A percentile compares a stretch with the other conserved stretches of the same genome.
These are phyloP conservation scores for Staphylotrichum longicolle DNA, from an alignment of 495 filamentous ascomycete genomes.

Conservation along the genomic window DNA sequence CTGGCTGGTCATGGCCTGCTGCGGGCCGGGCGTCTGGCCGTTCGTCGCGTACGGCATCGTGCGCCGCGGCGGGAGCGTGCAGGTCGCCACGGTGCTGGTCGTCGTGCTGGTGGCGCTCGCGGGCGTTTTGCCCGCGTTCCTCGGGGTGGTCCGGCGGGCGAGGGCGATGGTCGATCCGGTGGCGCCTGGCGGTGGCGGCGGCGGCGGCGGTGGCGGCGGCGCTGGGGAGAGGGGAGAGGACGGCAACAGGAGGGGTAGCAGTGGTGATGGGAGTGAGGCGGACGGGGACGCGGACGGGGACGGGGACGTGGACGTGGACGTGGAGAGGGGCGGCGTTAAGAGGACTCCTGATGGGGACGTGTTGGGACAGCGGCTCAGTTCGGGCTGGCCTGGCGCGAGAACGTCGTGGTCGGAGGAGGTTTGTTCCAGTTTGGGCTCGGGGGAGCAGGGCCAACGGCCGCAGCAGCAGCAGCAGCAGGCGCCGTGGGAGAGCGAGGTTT, in stretches of 20 bases:
- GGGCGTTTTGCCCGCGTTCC: slow-evolving; percentile 39
- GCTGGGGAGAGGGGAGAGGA: neutral
- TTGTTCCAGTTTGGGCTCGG: neutral
- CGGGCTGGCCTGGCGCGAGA: neutral
- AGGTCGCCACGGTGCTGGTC: slow-evolving; percentile 38
- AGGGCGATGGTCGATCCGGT: slow-evolving; percentile 37
- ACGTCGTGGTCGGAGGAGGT: neutral
- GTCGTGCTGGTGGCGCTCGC: slow-evolving; percentile 36
- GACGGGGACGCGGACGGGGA: neutral
- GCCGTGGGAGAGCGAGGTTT: slow-evolving; percentile 19
- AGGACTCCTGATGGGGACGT: neutral
- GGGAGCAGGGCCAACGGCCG: neutral
- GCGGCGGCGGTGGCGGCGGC: neutral
- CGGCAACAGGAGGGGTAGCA: neutral
- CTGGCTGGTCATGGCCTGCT: slow-evolving; percentile 63
- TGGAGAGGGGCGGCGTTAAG: neutral
- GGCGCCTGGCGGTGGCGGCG: neutral
- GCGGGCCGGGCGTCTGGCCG: slow-evolving; percentile 65
- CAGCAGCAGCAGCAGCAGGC: neutral
- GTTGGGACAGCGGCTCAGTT: neutral
- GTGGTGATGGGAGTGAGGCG: neutral
- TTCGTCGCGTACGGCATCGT: slow-evolving; percentile 54
- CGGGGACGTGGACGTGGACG: neutral
- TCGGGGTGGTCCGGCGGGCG: slow-evolving; percentile 40
- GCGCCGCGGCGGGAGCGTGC: slow-evolving; percentile 32